Conservation (phyloP, 805 yeast genomes). For the Yarrowia deformans region DNA sequence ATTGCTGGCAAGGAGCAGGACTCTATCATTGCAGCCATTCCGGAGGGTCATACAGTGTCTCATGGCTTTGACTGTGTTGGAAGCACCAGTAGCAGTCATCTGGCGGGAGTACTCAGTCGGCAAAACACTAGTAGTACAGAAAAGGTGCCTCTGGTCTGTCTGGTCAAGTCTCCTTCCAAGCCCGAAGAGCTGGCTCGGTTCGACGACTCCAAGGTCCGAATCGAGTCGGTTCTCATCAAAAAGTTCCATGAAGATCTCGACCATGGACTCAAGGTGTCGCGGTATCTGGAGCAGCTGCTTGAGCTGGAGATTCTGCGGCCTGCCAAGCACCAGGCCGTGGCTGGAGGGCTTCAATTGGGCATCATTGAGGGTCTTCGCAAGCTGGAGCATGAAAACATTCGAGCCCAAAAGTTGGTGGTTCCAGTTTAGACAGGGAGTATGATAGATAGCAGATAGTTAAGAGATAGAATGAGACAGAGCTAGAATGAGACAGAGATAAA, state of each 20-base stretch:
- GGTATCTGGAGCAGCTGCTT: conserved; percentile 10
- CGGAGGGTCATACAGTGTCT: neutral
- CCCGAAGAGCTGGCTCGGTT: conserved; percentile 22
- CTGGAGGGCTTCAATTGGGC: conserved; percentile 24
- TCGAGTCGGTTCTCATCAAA: conserved; percentile 38
- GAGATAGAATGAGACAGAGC: no score
- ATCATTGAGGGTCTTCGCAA: conserved; percentile 21
- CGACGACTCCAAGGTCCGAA: conserved; percentile 12
- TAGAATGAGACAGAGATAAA: no score
- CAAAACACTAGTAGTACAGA: neutral
- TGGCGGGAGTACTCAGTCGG: conserved; percentile 17
- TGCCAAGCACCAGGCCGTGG: neutral
- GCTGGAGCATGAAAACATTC: conserved; percentile 12
- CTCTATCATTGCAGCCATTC: conserved; percentile 13
- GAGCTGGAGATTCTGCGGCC: conserved; percentile 16
- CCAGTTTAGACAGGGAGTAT: neutral
- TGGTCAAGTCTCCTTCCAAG: conserved; percentile 27
- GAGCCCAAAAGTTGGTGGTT: conserved; percentile 31
- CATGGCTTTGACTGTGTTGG: conserved; percentile 40
- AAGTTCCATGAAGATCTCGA: conserved; percentile 30
- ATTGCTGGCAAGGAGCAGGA: conserved; percentile 31
- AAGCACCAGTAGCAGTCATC: conserved; percentile 19
- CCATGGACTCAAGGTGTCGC: conserved; percentile 27
- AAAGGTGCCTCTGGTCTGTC: conserved; percentile 20
- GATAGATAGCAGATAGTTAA: no score